Conservation (phyloP, 495 filamentous ascomycete species). For the Tirmania nivea region DNA sequence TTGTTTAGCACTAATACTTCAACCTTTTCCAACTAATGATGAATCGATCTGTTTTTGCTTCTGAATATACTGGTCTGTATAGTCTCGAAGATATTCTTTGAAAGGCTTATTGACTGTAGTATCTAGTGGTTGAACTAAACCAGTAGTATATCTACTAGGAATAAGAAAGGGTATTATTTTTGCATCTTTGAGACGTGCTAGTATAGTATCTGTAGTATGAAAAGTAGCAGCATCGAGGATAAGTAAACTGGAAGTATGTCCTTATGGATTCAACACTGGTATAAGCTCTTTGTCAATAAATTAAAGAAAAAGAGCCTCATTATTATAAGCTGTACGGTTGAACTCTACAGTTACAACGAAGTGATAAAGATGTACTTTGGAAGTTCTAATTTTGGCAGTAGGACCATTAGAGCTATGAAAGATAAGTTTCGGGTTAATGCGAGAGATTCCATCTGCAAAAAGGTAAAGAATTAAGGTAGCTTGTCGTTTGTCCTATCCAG, state of each 20-base stretch:
- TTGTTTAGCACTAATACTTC: no score
- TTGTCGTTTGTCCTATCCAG: not conserved
- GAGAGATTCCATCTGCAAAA: not conserved
- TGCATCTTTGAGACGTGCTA: not conserved
- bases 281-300: not conserved
- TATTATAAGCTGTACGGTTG: not conserved
- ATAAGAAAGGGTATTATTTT: not conserved
- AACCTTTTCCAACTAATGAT: no score
- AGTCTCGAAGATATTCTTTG: not conserved
- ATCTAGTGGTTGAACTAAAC: not conserved
- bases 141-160: not conserved
- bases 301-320: not conserved
- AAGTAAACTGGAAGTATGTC: slow-evolving; percentile 3
- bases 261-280: slow-evolving; percentile 15
- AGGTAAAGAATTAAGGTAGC: not conserved
- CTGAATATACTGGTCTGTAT: not conserved
- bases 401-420: not conserved
- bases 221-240: not conserved
- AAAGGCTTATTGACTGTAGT: not conserved
- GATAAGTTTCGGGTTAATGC: not conserved
- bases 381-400: not conserved
- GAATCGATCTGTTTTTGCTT: no score
- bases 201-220: not conserved
- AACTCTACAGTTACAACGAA: not conserved
- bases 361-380: not conserved